Conservation (phyloP, 441 rosid genomes). For the Pelargonium cotyledonis region DNA sequence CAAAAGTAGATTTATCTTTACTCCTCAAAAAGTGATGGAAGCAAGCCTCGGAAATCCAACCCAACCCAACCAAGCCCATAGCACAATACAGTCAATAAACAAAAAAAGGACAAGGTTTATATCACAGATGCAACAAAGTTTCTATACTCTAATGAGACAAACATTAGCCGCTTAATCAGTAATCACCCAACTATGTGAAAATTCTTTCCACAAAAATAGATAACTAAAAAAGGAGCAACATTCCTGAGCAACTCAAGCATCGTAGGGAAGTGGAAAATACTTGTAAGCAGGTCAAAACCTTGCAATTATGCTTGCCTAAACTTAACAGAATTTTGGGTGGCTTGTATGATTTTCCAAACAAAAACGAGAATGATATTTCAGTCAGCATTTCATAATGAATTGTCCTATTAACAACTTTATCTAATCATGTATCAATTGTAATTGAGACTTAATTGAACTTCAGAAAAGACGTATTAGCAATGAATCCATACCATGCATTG, state of each 20-base stretch:
- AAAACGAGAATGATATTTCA: background rate
- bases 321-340: background rate
- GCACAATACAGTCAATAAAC: conserved; percentile 68
- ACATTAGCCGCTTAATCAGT: background rate
- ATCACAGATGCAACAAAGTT: conserved; percentile 12
- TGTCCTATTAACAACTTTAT: background rate
- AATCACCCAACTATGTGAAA: background rate
- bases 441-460: conserved; percentile 14
- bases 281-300: background rate
- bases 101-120: conserved; percentile 19
- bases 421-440: background rate
- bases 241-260: background rate
- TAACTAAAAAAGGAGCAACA: background rate
- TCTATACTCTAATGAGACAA: background rate
- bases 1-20: conserved; percentile 27
- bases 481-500: conserved; percentile 72
- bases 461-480: background rate
- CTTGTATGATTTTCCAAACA: background rate
- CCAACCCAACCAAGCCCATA: conserved; percentile 93
- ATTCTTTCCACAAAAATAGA: background rate
- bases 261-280: background rate
- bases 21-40: conserved; percentile 88
- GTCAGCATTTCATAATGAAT: background rate
- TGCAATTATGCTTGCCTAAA: background rate
- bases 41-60: conserved; percentile 87